Evolutionary conservation across 495 filamentous ascomycete species (phyloP).

Genomic region (Aspergillus affinis): DNA sequence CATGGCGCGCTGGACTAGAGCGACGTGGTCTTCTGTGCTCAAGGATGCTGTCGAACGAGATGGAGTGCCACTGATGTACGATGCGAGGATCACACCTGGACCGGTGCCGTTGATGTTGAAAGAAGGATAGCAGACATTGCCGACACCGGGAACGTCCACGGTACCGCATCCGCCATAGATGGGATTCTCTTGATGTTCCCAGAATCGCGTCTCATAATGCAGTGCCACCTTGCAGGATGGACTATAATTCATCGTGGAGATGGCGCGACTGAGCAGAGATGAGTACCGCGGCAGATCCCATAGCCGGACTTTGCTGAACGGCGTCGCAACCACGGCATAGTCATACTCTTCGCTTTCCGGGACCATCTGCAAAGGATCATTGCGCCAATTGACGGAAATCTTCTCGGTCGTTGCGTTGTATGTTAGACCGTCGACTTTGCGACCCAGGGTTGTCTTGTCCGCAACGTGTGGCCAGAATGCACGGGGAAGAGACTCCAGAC

Average conservation of each 20-base stretch:
- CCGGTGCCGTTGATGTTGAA: slow-evolving; percentile 63
- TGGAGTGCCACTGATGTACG: slow-evolving; percentile 48
- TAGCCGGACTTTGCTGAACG: slow-evolving; percentile 57
- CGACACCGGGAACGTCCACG: slow-evolving; percentile 59
- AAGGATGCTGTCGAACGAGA: slow-evolving; percentile 47
- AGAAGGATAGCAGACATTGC: slow-evolving; percentile 61
- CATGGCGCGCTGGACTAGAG: slow-evolving; percentile 57
- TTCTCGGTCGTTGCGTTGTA: slow-evolving; percentile 42
- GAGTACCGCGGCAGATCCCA: slow-evolving; percentile 54
- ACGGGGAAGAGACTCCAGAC: slow-evolving; percentile 56
- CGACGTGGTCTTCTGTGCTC: slow-evolving; percentile 53
- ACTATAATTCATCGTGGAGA: slow-evolving; percentile 56
- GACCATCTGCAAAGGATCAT: slow-evolving; percentile 36
- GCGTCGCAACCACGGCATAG: slow-evolving; percentile 62
- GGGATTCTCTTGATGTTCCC: slow-evolving; percentile 61
- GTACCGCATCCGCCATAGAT: slow-evolving; percentile 63
- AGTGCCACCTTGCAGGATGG: slow-evolving; percentile 65
- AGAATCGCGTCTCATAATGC: slow-evolving; percentile 64
- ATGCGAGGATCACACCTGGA: slow-evolving; percentile 61
- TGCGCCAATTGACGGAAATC: slow-evolving; percentile 48
- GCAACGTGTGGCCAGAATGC: slow-evolving; percentile 62
- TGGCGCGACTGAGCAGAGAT: slow-evolving; percentile 56
- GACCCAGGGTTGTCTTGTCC: slow-evolving; percentile 53
- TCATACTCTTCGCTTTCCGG: slow-evolving; percentile 57
- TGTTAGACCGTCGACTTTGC: slow-evolving; percentile 46